A percentile compares a stretch with the other conserved stretches of the same genome.
Conservation (phyloP, 2,329 filamentous ascomycete genomes). For the Calonectria pseudoturangicola region DNA sequence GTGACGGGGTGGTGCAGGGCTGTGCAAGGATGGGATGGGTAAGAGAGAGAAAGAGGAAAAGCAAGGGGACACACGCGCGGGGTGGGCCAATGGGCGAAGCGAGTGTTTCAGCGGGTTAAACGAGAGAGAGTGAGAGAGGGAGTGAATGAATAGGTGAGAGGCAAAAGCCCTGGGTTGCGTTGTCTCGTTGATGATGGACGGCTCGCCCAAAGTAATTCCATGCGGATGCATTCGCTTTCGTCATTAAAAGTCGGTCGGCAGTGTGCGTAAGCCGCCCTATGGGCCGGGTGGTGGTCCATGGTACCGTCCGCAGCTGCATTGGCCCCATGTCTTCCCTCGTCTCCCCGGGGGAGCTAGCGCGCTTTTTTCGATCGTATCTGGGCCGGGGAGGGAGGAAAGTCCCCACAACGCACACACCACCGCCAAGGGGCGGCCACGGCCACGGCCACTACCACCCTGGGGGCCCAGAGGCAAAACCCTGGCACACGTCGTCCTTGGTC, state of each 20-base stretch:
- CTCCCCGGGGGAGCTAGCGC: neutral
- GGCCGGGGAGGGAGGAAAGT: neutral
- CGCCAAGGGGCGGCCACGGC: neutral
- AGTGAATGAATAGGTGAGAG: no score
- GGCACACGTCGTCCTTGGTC: neutral
- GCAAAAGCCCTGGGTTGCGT: no score
- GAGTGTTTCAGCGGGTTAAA: constrained; percentile 1
- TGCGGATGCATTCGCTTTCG: neutral
- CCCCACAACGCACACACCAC: neutral
- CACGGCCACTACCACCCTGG: no score
- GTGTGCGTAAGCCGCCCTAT: constrained; percentile 19
- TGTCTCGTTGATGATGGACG: neutral
- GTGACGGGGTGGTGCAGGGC: constrained; percentile 10
- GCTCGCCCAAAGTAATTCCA: constrained; percentile 13
- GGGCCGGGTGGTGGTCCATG: neutral
- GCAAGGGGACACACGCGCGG: neutral
- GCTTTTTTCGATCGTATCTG: constrained; percentile 17
- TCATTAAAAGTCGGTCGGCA: constrained; percentile 9
- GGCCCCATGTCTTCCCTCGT: neutral
- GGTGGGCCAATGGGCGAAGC: neutral
- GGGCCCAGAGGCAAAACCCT: neutral
- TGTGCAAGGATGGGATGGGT: neutral
- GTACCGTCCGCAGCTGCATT: no score
- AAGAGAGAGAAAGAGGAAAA: no score
- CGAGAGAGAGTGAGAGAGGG: neutral